phyloP scores from a whole-genome alignment of 2,329 filamentous ascomycete genomes.

The Cladosporium sp. region DNA sequence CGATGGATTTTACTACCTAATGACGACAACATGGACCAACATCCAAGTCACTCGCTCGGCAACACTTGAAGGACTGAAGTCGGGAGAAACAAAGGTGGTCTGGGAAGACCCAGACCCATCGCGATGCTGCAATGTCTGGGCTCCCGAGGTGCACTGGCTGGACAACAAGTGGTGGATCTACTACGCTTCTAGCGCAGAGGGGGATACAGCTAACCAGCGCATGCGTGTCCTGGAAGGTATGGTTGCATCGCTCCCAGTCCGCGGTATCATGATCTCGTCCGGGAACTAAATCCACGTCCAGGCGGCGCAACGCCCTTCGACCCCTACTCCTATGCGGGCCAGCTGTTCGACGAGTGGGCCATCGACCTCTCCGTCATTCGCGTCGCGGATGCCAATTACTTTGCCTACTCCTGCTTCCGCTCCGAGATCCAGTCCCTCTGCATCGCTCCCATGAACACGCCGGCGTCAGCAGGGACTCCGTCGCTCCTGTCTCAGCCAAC shows the following conservation, averaged over 20 bases:
- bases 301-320: constrained; percentile 50
- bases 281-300: constrained; percentile 16
- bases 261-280: background rate
- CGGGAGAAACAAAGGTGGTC: constrained; percentile 44
- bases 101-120: constrained; percentile 43
- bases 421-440: constrained; percentile 38
- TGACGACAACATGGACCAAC: constrained; percentile 51
- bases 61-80: constrained; percentile 52
- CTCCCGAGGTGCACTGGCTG: constrained; percentile 50
- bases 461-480: constrained; percentile 41
- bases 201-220: constrained; percentile 42
- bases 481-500: constrained; percentile 48
- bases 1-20: constrained; percentile 49
- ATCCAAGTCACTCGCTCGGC: constrained; percentile 50
- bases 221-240: constrained; percentile 43
- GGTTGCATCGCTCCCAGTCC: background rate
- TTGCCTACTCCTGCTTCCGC: constrained; percentile 44
- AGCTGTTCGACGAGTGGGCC: constrained; percentile 44
- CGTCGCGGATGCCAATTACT: constrained; percentile 45
- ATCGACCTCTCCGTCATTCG: constrained; percentile 51
- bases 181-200: constrained; percentile 46
- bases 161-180: constrained; percentile 49
- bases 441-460: constrained; percentile 35
- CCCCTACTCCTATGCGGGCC: constrained; percentile 43
- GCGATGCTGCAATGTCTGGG: constrained; percentile 53